Evolutionary conservation across 257 asterid genomes (phyloP).

Genomic region (Solanum etuberosum): DNA sequence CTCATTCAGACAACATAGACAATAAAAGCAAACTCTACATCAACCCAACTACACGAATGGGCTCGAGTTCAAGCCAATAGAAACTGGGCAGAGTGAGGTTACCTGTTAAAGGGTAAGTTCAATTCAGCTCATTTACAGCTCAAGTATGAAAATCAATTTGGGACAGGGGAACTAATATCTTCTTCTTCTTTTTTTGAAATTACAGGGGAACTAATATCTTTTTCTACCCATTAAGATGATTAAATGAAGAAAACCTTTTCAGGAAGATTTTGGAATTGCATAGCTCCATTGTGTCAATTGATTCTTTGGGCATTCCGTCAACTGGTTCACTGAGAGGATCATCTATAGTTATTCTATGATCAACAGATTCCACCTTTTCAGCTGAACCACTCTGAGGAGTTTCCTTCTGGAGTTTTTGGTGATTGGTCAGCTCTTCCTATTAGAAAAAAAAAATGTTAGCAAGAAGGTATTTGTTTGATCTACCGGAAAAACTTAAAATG

Average conservation of each 20-base stretch:
- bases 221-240: not conserved
- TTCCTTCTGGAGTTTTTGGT: slow-evolving; percentile 26
- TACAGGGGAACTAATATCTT: not conserved
- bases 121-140: not conserved
- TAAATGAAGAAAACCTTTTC: slow-evolving; percentile 48
- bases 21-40: not conserved
- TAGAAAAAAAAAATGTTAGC: not conserved
- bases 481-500: not conserved
- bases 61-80: not conserved
- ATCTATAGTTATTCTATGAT: slow-evolving; percentile 13
- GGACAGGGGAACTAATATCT: not conserved
- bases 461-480: not conserved
- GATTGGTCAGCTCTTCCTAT: slow-evolving; percentile 40
- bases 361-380: slow-evolving; percentile 12
- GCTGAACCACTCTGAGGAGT: slow-evolving; percentile 10
- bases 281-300: slow-evolving; percentile 32
- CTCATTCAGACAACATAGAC: not conserved
- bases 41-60: not conserved
- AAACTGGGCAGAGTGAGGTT: not conserved
- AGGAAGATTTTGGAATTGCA: slow-evolving; percentile 42
- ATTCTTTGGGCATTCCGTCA: slow-evolving; percentile 34
- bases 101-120: not conserved
- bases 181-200: not conserved
- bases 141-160: not conserved
- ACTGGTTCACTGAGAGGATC: slow-evolving; percentile 17